Percentiles rank a stretch among this genome's conserved stretches.
Conservation (phyloP, 2,329 filamentous ascomycete genomes). For the Rhynchosporium secalis region DNA sequence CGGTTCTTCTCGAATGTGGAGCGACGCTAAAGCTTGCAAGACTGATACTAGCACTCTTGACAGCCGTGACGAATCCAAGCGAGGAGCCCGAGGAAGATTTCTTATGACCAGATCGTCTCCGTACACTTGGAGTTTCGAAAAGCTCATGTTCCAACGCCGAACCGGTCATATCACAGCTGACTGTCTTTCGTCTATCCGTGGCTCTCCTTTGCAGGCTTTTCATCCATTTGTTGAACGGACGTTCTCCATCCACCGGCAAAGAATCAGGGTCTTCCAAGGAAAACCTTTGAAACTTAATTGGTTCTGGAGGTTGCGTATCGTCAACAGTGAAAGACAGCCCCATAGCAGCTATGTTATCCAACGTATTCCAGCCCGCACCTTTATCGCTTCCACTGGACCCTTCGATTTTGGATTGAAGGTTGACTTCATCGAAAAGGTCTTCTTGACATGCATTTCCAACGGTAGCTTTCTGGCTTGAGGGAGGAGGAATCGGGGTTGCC, state of each 20-base stretch:
- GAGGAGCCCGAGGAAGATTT: slow-evolving; percentile 73
- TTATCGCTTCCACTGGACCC: slow-evolving; percentile 34
- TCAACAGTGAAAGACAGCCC: slow-evolving; percentile 43
- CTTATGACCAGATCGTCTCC: slow-evolving; percentile 45
- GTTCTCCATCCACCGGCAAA: slow-evolving; percentile 23
- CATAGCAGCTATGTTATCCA: slow-evolving; percentile 46
- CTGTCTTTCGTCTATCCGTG: slow-evolving; percentile 44
- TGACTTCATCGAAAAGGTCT: slow-evolving; percentile 40
- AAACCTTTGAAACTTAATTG: slow-evolving; percentile 29
- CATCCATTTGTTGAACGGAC: slow-evolving; percentile 72
- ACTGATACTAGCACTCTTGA: slow-evolving; percentile 80
- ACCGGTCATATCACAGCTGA: slow-evolving; percentile 39
- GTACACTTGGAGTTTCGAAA: slow-evolving; percentile 42
- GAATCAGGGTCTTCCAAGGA: slow-evolving; percentile 32
- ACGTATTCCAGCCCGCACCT: slow-evolving; percentile 42
- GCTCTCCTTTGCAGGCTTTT: slow-evolving; percentile 64
- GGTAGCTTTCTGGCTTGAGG: slow-evolving; percentile 33
- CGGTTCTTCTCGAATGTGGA: slow-evolving; percentile 57
- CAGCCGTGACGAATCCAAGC: slow-evolving; percentile 73
- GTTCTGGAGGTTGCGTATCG: slow-evolving; percentile 25
- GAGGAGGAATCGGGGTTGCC: slow-evolving; percentile 40
- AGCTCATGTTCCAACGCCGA: slow-evolving; percentile 23
- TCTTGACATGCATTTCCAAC: slow-evolving; percentile 28
- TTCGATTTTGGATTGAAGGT: slow-evolving; percentile 34
- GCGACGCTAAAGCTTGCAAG: slow-evolving; percentile 70